Percentiles rank a stretch among this genome's conserved stretches.
These are phyloP conservation scores for Hirsutella thompsonii DNA, from an alignment of 2,329 filamentous ascomycete species.

Conservation along the genomic window DNA sequence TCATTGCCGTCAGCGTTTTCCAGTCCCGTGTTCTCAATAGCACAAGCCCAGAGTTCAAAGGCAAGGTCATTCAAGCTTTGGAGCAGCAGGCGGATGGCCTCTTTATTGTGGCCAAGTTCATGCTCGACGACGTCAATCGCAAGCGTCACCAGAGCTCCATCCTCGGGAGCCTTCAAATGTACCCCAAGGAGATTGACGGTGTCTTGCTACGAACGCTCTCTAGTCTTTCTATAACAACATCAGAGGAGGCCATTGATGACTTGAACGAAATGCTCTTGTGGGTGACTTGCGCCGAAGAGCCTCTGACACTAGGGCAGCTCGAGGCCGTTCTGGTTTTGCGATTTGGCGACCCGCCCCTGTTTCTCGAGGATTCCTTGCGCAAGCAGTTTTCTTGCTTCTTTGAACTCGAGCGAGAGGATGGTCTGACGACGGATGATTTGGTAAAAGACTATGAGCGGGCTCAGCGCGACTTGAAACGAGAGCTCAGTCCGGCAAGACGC, in stretches of 20 bases:
- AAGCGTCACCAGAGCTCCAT: conserved; percentile 31
- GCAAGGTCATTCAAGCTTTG: conserved; percentile 25
- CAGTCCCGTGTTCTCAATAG: conserved; percentile 23
- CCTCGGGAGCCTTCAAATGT: conserved; percentile 27
- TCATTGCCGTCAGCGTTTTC: conserved; percentile 26
- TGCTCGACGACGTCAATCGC: conserved; percentile 34
- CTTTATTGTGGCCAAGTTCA: conserved; percentile 36
- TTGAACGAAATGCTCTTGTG: conserved; percentile 34
- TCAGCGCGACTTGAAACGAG: conserved; percentile 12
- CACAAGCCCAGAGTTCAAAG: conserved; percentile 17
- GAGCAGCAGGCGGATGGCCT: conserved; percentile 29
- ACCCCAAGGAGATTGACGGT: conserved; percentile 30
- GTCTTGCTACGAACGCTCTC: conserved; percentile 27
- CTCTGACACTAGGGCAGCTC: conserved; percentile 28
- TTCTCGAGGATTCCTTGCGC: conserved; percentile 27
- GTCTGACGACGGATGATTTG: conserved; percentile 26
- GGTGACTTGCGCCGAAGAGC: conserved; percentile 30
- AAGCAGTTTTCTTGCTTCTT: conserved; percentile 34
- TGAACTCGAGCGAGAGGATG: conserved; percentile 29
- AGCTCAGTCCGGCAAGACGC: conserved; percentile 9
- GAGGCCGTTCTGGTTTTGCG: conserved; percentile 29
- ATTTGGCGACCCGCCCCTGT: conserved; percentile 26
- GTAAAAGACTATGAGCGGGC: conserved; percentile 22
- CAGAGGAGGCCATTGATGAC: conserved; percentile 23
- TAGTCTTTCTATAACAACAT: conserved; percentile 25